These are phyloP conservation scores for Phaeosphaeria sp. DNA, from an alignment of 2,329 filamentous ascomycete genomes.

Conservation along the genomic window DNA sequence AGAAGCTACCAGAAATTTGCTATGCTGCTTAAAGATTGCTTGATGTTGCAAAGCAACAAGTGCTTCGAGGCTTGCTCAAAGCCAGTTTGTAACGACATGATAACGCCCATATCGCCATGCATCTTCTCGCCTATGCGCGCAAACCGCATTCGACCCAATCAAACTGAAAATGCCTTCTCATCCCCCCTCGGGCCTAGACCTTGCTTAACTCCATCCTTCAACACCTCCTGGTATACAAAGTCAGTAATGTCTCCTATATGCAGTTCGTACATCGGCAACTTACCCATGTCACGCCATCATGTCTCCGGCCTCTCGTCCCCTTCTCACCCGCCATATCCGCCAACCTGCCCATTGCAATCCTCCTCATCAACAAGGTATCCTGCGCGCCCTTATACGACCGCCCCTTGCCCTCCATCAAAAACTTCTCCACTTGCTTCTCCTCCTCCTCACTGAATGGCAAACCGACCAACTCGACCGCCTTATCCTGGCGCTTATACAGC, in stretches of 20 bases:
- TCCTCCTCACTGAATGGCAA: slow-evolving; percentile 75
- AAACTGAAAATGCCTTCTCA: slow-evolving; percentile 25
- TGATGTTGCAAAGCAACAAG: not conserved
- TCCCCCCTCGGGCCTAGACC: slow-evolving; percentile 45
- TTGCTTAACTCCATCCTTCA: slow-evolving; percentile 44
- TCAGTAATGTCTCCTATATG: no score
- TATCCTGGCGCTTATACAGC: slow-evolving; percentile 54
- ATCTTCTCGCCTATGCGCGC: not conserved
- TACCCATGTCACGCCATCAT: slow-evolving; percentile 62
- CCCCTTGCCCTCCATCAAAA: slow-evolving; percentile 69
- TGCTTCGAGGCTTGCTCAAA: not conserved
- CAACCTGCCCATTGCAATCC: slow-evolving; percentile 70
- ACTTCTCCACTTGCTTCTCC: slow-evolving; percentile 76
- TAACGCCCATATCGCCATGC: not conserved
- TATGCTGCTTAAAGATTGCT: no score
- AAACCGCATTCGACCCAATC: not conserved
- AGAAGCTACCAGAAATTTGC: no score
- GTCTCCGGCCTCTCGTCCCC: slow-evolving; percentile 50
- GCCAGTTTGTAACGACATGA: not conserved
- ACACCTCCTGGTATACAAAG: no score
- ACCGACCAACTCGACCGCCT: slow-evolving; percentile 73
- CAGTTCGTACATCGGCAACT: no score
- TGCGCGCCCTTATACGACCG: slow-evolving; percentile 69
- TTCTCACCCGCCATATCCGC: slow-evolving; percentile 49
- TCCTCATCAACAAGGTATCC: slow-evolving; percentile 77